Evolutionary conservation across 1,139 yeast genomes (phyloP).

Genomic region (Kurtzmaniella quercitrusa): DNA sequence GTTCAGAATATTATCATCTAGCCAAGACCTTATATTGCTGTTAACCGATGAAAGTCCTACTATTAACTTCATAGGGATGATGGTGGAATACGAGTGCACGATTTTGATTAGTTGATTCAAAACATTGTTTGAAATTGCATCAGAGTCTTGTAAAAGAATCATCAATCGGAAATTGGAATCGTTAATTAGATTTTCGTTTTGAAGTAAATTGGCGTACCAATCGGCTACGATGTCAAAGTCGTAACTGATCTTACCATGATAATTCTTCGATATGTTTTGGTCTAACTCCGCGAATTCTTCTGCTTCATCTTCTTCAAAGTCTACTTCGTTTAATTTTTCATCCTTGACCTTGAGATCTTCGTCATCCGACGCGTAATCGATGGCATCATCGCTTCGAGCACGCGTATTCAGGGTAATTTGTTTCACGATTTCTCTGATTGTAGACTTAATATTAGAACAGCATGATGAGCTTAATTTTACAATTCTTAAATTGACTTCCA

Average conservation of each 20-base stretch:
- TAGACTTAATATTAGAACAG: conserved; percentile 38
- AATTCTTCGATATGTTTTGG: conserved; percentile 9
- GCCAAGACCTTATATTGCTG: conserved; percentile 33
- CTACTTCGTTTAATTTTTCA: conserved; percentile 13
- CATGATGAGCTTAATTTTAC: conserved; percentile 39
- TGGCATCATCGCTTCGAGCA: conserved; percentile 11
- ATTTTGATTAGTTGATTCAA: conserved; percentile 48
- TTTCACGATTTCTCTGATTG: conserved; percentile 35
- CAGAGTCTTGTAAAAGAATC: conserved; percentile 61
- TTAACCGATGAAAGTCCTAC: conserved; percentile 54
- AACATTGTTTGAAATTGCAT: conserved; percentile 50
- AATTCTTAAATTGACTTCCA: conserved; percentile 19
- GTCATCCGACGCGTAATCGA: conserved; percentile 10
- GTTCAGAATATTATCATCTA: conserved; percentile 29
- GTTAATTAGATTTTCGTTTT: conserved; percentile 4
- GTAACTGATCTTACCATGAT: conserved; percentile 39
- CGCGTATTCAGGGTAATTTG: conserved; percentile 21
- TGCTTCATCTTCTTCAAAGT: conserved; percentile 12
- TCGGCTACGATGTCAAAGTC: conserved; percentile 51
- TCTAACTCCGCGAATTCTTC: conserved; percentile 9
- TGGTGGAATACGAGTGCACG: conserved; percentile 33
- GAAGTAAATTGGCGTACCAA: conserved; percentile 31
- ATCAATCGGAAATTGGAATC: conserved; percentile 26
- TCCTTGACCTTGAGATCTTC: conserved; percentile 11
- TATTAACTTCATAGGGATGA: conserved; percentile 42